These are phyloP conservation scores for Mycena indigotica DNA, from an alignment of 768 basidiomycete species.

Conservation along the genomic window DNA sequence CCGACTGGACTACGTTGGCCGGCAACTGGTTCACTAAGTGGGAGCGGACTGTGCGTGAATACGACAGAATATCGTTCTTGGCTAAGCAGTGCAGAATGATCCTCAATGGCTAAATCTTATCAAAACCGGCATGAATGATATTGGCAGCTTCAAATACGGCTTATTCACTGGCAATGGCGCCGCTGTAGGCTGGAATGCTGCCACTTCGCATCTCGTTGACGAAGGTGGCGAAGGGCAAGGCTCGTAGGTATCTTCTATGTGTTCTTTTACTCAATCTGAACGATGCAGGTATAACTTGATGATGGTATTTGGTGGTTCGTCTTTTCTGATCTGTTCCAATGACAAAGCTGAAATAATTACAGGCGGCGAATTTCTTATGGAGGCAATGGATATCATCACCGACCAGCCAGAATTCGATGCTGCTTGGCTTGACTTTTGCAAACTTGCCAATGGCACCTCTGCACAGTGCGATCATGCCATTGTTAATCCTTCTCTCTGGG, in stretches of 20 bases:
- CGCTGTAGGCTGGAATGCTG: slow-evolving; percentile 44
- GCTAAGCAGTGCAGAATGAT: slow-evolving; percentile 31
- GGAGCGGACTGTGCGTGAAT: slow-evolving; percentile 39
- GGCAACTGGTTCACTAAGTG: slow-evolving; percentile 45
- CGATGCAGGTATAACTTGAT: slow-evolving; percentile 4
- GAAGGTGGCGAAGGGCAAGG: slow-evolving; percentile 36
- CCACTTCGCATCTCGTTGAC: slow-evolving; percentile 39
- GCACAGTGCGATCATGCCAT: slow-evolving; percentile 32
- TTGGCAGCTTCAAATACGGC: slow-evolving; percentile 39
- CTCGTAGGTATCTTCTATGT: slow-evolving; percentile 29
- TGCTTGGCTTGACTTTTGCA: slow-evolving; percentile 43
- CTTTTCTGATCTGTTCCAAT: not conserved
- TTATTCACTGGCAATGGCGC: slow-evolving; percentile 38
- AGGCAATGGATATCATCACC: slow-evolving; percentile 40
- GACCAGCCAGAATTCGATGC: slow-evolving; percentile 42
- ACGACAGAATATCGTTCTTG: no score
- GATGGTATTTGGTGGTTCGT: slow-evolving; percentile 1
- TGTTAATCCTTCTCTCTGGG: no score
- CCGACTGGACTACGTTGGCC: slow-evolving; percentile 41
- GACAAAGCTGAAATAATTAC: not conserved
- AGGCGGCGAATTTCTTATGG: slow-evolving; percentile 43
- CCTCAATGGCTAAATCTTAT: slow-evolving; percentile 37
- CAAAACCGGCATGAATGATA: slow-evolving; percentile 39
- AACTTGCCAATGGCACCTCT: slow-evolving; percentile 36
- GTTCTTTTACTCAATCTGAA: not conserved